Conservation (phyloP, 2,329 filamentous ascomycete species). For the Fusarium sp. region DNA sequence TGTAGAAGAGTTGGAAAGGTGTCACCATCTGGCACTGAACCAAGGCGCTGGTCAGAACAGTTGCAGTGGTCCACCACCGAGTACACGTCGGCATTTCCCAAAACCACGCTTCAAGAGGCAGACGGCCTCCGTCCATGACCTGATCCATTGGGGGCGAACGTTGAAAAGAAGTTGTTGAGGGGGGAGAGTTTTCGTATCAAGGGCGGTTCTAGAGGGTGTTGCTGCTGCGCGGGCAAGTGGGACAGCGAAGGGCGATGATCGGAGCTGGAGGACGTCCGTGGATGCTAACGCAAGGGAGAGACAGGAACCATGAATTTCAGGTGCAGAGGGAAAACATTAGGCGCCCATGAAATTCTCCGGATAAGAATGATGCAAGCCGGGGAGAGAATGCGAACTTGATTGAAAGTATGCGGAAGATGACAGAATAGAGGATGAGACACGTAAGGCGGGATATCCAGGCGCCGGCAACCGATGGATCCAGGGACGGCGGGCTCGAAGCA, state of each 20-base stretch:
- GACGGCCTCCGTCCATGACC: slow-evolving; percentile 69
- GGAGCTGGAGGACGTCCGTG: not conserved
- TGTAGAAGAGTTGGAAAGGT: slow-evolving; percentile 97
- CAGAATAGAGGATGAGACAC: slow-evolving; percentile 36
- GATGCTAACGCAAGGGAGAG: not conserved
- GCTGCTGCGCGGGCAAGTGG: not conserved
- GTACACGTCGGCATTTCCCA: slow-evolving; percentile 98
- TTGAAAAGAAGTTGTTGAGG: not conserved
- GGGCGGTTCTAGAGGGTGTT: not conserved
- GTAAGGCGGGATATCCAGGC: slow-evolving; percentile 13
- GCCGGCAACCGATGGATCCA: slow-evolving; percentile 6
- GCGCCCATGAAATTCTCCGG: not conserved
- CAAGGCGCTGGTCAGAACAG: slow-evolving; percentile 85
- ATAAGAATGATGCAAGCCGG: not conserved
- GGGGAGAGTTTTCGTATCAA: not conserved
- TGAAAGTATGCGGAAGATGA: slow-evolving; percentile 22
- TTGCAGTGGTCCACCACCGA: slow-evolving; percentile 95
- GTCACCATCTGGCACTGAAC: slow-evolving; percentile 95
- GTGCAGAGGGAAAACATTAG: not conserved
- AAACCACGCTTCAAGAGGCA: slow-evolving; percentile 97
- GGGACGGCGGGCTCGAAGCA: slow-evolving; percentile 10
- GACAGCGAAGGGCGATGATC: slow-evolving; percentile 12
- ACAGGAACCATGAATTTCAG: not conserved
- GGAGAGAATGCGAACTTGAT: not conserved
- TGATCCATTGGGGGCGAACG: slow-evolving; percentile 61